These are phyloP conservation scores for Thalassiosira livingstoniorum DNA, from an alignment of 352 stramenopile genomes.

Conservation along the genomic window DNA sequence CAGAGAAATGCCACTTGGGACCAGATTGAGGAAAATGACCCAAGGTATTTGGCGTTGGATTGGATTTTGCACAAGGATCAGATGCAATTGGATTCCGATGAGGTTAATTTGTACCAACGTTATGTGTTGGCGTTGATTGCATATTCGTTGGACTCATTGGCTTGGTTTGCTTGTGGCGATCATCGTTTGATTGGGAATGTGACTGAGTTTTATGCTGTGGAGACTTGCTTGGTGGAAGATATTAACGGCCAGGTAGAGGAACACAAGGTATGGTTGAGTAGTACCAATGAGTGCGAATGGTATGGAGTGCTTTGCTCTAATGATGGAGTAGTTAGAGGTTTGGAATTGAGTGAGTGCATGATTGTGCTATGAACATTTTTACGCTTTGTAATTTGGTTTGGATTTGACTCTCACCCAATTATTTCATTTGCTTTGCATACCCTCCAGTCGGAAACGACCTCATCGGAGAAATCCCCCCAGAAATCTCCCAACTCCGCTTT, in stretches of 20 bases:
- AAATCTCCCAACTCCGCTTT: conserved; percentile 63
- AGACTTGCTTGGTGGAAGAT: conserved; percentile 32
- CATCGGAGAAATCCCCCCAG: conserved; percentile 57
- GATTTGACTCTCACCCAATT: not conserved
- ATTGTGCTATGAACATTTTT: conserved; percentile 2
- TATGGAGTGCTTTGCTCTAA: conserved; percentile 58
- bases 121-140: conserved; percentile 71
- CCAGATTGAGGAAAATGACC: conserved; percentile 45
- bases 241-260: conserved; percentile 17
- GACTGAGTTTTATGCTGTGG: conserved; percentile 25
- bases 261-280: conserved; percentile 63
- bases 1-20: conserved; percentile 40
- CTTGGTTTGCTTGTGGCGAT: conserved; percentile 41
- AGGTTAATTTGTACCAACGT: conserved; percentile 68
- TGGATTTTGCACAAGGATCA: conserved; percentile 77
- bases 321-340: conserved; percentile 45
- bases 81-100: conserved; percentile 47
- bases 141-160: conserved; percentile 64
- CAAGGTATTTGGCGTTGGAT: conserved; percentile 44
- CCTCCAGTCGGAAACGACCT: conserved; percentile 68
- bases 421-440: not conserved
- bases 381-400: not conserved
- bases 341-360: conserved; percentile 64
- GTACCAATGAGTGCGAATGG: conserved; percentile 68
- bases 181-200: conserved; percentile 43